Conservation (phyloP, 352 stramenopile genomes). For the Pythium plurisporium region DNA sequence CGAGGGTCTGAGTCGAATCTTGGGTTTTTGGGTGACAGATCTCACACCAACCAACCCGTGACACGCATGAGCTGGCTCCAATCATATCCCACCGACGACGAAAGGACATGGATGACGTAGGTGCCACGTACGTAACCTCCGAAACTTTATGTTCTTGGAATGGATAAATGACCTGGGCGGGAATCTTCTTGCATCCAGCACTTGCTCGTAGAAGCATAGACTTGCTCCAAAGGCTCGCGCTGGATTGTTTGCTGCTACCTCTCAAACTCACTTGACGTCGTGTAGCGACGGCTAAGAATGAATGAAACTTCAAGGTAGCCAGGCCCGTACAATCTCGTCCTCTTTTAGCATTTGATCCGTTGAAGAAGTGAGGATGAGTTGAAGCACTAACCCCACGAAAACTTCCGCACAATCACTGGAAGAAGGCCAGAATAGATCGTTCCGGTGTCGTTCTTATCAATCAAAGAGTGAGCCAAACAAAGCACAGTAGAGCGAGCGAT, state of each 20-base stretch:
- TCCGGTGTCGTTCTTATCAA: not conserved
- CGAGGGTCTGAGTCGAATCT: constrained; percentile 13
- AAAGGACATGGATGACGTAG: constrained; percentile 23
- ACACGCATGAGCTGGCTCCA: constrained; percentile 19
- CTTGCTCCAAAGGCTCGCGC: not conserved
- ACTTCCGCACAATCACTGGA: not conserved
- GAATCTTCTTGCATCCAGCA: too few relatives aligned
- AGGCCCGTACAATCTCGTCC: not conserved
- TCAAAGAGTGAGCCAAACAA: not conserved
- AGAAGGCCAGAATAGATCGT: not conserved
- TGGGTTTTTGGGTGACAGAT: constrained; percentile 20
- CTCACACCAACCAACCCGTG: constrained; percentile 17
- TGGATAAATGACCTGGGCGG: constrained; percentile 1
- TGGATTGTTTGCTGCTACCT: too few relatives aligned
- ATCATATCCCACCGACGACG: constrained; percentile 7
- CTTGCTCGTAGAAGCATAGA: not conserved
- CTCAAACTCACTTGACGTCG: too few relatives aligned
- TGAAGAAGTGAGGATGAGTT: not conserved
- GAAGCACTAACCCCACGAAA: constrained; percentile 7
- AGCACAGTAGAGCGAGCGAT: not conserved
- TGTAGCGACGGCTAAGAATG: not conserved
- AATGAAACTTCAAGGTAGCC: not conserved
- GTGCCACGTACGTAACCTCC: constrained; percentile 11
- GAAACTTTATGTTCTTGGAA: not conserved
- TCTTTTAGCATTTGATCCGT: not conserved